Base-by-base conservation (phyloP, 768 basidiomycete species). In the Cystobasidium tubakii region DNA sequence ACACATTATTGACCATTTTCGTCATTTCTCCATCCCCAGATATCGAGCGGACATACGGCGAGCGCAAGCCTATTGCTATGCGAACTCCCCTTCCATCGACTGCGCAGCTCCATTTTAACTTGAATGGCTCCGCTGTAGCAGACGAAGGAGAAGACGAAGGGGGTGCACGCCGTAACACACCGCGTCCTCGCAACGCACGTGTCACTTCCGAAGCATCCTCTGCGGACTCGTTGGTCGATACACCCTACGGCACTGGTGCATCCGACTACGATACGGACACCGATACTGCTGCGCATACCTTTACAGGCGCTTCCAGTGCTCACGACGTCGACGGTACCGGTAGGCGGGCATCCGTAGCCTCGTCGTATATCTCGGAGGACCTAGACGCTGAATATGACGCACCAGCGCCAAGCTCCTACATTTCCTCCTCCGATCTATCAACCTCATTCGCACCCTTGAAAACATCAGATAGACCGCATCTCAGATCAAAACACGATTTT, bases 41-140 rank as follows among this genome's bases (percentile, higher is more conserved):
- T 80, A 96, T 96, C 75, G 91, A 93, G 79, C 86, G 95, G 12
- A 88, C 90, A 77, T 99, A 99, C 77, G 96, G 96, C 15, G 86
- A 92, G 78, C 89, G 88, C 75, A 94, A 95, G 80, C 88, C 88
- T 1, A 89, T 99, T 39, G 92, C 92, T 0, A 87, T 88, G 73
- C 89, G 95, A 7, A 88, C 86, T 12, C 93, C 92, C 0, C 57
- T 57, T 12, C 43, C 42, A 9, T 17, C 57, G 25, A 27, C 25
- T 27, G 33, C 25, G 66, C 60, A 71, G 10, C 17, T 13, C 6
- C 36, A 57, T 13, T 15, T 23, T 13, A 21, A 27, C 53, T 43
- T 50, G 60, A 69, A 34, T 19, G 63, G 43, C 9, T 39, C 34
- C 21, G 63, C 63, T 12, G 33, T 39, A 65, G 71, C 74, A 36